These are phyloP conservation scores for Beauveria sp. DNA, from an alignment of 2,329 filamentous ascomycete genomes.

Conservation along the genomic window DNA sequence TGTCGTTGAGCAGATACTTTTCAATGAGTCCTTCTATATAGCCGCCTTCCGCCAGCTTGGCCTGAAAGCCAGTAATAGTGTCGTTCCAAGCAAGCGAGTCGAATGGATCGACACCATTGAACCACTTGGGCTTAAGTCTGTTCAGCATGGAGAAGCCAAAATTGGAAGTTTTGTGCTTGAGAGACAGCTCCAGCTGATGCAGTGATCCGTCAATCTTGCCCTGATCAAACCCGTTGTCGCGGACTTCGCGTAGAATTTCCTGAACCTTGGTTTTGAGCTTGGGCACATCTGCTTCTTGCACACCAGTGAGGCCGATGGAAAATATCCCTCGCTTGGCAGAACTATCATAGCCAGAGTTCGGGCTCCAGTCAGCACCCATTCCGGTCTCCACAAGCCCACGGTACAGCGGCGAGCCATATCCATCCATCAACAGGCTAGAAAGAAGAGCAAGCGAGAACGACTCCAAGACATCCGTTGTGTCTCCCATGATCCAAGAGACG, in stretches of 20 bases:
- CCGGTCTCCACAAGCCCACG: constrained; percentile 81
- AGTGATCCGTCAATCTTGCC: constrained; percentile 90
- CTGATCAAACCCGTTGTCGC: constrained; percentile 73
- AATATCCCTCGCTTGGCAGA: constrained; percentile 74
- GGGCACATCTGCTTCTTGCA: constrained; percentile 69
- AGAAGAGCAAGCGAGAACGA: constrained; percentile 80
- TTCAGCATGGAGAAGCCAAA: constrained; percentile 91
- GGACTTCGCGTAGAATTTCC: constrained; percentile 61
- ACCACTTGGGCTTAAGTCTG: constrained; percentile 85
- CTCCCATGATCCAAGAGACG: constrained; percentile 82
- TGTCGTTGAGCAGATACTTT: constrained; percentile 84
- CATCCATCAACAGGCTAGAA: constrained; percentile 79
- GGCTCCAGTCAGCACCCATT: constrained; percentile 86
- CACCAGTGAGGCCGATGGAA: constrained; percentile 85
- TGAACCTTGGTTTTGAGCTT: constrained; percentile 69
- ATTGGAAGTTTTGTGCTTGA: constrained; percentile 94
- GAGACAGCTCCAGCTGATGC: constrained; percentile 83
- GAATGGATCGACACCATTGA: constrained; percentile 90
- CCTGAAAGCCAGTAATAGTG: constrained; percentile 74
- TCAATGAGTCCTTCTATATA: constrained; percentile 82
- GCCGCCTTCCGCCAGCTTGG: constrained; percentile 61
- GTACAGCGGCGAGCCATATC: constrained; percentile 92
- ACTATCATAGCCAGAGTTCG: constrained; percentile 86
- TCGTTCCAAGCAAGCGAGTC: constrained; percentile 88
- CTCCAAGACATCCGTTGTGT: constrained; percentile 75